A percentile compares a stretch with the other conserved stretches of the same genome.
phyloP scores from a whole-genome alignment of 768 basidiomycete genomes.

The Paxillus involutus region DNA sequence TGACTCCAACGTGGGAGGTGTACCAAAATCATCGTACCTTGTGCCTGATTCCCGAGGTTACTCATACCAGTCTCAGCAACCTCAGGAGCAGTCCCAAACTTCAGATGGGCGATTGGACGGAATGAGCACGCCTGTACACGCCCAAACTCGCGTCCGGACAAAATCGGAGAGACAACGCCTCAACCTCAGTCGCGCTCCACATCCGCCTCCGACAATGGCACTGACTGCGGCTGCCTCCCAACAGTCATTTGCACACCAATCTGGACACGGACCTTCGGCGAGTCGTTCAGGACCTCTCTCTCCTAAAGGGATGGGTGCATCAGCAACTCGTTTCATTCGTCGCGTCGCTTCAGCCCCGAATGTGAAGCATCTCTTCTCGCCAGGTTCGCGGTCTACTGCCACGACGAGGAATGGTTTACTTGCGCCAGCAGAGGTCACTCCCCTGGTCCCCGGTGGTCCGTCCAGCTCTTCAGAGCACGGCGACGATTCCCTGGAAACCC shows the following conservation, averaged over 20 bases:
- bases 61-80: slow-evolving; percentile 9
- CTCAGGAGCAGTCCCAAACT: slow-evolving; percentile 4
- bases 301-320: slow-evolving; percentile 67
- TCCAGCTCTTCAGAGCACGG: slow-evolving; percentile 57
- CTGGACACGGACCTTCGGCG: slow-evolving; percentile 28
- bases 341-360: slow-evolving; percentile 97
- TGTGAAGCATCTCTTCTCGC: slow-evolving; percentile 83
- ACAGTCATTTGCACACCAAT: slow-evolving; percentile 39
- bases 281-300: slow-evolving; percentile 54
- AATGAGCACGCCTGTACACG: slow-evolving; percentile 25
- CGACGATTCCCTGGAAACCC: slow-evolving; percentile 71
- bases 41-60: slow-evolving; percentile 25
- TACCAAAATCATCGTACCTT: slow-evolving; percentile 28
- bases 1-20: slow-evolving; percentile 54
- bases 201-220: slow-evolving; percentile 25
- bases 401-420: slow-evolving; percentile 78
- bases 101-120: slow-evolving; percentile 17
- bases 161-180: slow-evolving; percentile 49
- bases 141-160: slow-evolving; percentile 32
- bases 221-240: slow-evolving; percentile 36
- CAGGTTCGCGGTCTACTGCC: slow-evolving; percentile 54
- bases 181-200: slow-evolving; percentile 48
- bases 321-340: slow-evolving; percentile 86
- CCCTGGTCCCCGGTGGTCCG: slow-evolving; percentile 50
- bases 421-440: slow-evolving; percentile 63